phyloP scores from a whole-genome alignment of 345 rosid genomes.

The Atalantia buxifolia region DNA sequence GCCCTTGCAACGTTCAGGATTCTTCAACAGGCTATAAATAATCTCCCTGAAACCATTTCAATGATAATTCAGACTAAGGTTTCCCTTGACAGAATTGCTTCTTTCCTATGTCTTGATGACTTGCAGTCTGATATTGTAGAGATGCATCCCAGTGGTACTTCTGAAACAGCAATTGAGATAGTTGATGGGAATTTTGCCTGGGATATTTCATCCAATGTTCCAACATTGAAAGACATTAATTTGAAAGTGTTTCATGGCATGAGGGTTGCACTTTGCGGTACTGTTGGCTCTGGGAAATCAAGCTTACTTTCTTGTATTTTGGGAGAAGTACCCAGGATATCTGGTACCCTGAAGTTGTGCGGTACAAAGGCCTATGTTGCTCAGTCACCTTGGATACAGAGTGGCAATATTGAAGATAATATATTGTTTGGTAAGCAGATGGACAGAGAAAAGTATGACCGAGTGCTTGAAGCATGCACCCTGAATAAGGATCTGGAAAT shows the following conservation, averaged over 20 bases:
- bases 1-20: conserved; percentile 71
- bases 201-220: conserved; percentile 41
- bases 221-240: conserved; percentile 52
- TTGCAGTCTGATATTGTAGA: conserved; percentile 46
- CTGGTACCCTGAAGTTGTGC: conserved; percentile 55
- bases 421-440: conserved; percentile 73
- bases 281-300: conserved; percentile 82
- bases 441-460: conserved; percentile 60
- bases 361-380: conserved; percentile 79
- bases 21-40: conserved; percentile 57
- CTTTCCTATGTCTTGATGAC: conserved; percentile 55
- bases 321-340: conserved; percentile 64
- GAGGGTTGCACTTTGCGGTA: conserved; percentile 78
- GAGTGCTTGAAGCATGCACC: conserved; percentile 66
- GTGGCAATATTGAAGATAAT: conserved; percentile 77
- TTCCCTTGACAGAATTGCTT: conserved; percentile 62
- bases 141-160: conserved; percentile 40
- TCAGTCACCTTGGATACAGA: conserved; percentile 91
- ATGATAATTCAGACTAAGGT: conserved; percentile 63
- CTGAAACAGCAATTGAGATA: conserved; percentile 45
- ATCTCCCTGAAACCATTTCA: conserved; percentile 63
- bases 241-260: conserved; percentile 52
- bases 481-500: conserved; percentile 69
- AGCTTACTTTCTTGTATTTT: conserved; percentile 68
- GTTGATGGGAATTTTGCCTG: conserved; percentile 54